Evolutionary conservation across 169 alveolate genomes (phyloP).

Genomic region (Plasmodium inui): DNA sequence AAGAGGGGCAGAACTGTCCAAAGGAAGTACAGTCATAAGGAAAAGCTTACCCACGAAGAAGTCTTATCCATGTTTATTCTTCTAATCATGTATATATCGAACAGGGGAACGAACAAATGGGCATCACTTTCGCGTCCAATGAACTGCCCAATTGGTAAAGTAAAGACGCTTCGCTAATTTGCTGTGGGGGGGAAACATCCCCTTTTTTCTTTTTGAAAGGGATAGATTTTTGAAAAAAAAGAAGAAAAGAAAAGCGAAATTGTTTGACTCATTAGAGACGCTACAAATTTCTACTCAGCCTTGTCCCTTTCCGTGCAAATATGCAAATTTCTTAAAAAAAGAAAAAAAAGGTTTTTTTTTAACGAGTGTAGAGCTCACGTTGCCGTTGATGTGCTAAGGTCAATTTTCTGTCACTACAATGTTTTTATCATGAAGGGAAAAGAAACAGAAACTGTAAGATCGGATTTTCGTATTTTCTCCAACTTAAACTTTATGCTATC

Average conservation of each 20-base stretch:
- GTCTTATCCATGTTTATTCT: neutral
- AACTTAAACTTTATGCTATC: neutral
- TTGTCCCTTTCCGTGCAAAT: neutral
- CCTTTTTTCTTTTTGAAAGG: neutral
- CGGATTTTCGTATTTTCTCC: neutral
- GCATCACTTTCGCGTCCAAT: neutral
- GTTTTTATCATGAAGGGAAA: neutral
- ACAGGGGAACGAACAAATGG: neutral
- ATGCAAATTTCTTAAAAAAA: neutral
- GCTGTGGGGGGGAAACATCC: neutral
- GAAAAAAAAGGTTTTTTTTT: neutral
- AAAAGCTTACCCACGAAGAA: neutral
- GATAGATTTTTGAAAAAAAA: neutral
- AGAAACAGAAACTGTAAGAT: neutral
- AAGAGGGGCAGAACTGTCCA: neutral
- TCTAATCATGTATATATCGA: neutral
- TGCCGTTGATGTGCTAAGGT: neutral
- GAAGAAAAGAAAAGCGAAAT: neutral
- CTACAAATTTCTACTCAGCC: neutral
- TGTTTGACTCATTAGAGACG: neutral
- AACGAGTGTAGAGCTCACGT: neutral
- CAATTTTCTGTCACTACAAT: neutral
- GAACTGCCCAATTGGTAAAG: neutral
- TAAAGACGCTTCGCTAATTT: neutral
- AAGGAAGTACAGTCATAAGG: neutral